Conservation (phyloP, 371 early-diverging fungal genomes). For the Choanephora cucurbitarum region DNA sequence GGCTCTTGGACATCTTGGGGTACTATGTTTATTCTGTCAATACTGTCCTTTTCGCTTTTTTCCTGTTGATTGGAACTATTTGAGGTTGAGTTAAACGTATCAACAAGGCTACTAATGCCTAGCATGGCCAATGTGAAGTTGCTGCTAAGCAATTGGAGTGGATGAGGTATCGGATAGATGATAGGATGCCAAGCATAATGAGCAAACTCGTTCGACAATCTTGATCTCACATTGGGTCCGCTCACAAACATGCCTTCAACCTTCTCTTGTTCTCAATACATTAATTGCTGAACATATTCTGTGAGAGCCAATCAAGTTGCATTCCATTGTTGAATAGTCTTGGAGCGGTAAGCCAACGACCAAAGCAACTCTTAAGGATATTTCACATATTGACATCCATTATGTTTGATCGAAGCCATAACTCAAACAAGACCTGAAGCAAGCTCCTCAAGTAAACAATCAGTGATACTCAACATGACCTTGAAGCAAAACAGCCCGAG, state of each 20-base stretch:
- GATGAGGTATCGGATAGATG: constrained; percentile 67
- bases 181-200: constrained; percentile 76
- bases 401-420: constrained; percentile 70
- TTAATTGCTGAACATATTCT: constrained; percentile 58
- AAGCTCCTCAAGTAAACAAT: constrained; percentile 67
- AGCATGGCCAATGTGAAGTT: constrained; percentile 70
- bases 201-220: constrained; percentile 64
- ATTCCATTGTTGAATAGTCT: constrained; percentile 73
- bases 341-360: constrained; percentile 72
- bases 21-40: no score
- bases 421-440: constrained; percentile 63
- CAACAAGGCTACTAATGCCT: constrained; percentile 67
- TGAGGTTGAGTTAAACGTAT: constrained; percentile 58
- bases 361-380: constrained; percentile 48
- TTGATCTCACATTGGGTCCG: constrained; percentile 59
- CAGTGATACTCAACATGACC: constrained; percentile 73
- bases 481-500: constrained; percentile 77
- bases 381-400: constrained; percentile 68
- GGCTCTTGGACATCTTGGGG: no score
- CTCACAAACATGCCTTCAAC: constrained; percentile 50
- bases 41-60: no score
- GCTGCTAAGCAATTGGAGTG: constrained; percentile 57
- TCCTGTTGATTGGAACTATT: no score
- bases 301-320: constrained; percentile 38
- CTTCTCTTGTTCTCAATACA: constrained; percentile 67